These are phyloP conservation scores for Teratosphaeriaceae sp. DNA, from an alignment of 2,329 filamentous ascomycete species.

Conservation along the genomic window DNA sequence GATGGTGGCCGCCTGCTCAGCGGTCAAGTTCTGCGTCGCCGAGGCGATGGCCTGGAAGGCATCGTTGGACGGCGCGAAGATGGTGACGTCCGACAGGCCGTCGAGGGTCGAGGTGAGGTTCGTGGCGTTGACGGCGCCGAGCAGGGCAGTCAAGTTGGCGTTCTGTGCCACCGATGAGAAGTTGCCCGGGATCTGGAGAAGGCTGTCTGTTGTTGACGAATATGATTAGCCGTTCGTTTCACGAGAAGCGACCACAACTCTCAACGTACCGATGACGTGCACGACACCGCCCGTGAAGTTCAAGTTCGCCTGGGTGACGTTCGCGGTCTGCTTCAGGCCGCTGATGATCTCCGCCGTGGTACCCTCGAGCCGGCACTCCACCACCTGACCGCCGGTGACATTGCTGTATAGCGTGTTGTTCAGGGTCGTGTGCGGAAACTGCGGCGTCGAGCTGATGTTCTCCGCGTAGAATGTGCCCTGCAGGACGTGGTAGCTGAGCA, in stretches of 20 bases:
- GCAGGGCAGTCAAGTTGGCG: constrained; percentile 34
- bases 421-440: constrained; percentile 45
- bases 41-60: constrained; percentile 55
- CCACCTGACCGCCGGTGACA: constrained; percentile 54
- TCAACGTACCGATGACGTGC: constrained; percentile 37
- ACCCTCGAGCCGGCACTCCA: constrained; percentile 37
- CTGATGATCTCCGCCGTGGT: constrained; percentile 45
- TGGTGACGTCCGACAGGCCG: constrained; percentile 46
- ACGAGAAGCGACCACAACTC: no score
- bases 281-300: constrained; percentile 41
- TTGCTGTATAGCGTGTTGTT: constrained; percentile 49
- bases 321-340: constrained; percentile 45
- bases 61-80: constrained; percentile 57
- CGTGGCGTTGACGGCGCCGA: constrained; percentile 35
- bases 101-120: constrained; percentile 37
- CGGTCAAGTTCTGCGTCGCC: constrained; percentile 42
- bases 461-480: constrained; percentile 43
- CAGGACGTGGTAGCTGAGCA: constrained; percentile 54
- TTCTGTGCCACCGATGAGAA: constrained; percentile 26
- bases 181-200: constrained; percentile 35
- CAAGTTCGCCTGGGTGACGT: constrained; percentile 41
- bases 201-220: constrained; percentile 23
- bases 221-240: background rate
- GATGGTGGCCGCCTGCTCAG: constrained; percentile 44
- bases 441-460: constrained; percentile 28